These are phyloP conservation scores for Monsonia emarginata DNA, from an alignment of 441 rosid genomes.

Conservation along the genomic window DNA sequence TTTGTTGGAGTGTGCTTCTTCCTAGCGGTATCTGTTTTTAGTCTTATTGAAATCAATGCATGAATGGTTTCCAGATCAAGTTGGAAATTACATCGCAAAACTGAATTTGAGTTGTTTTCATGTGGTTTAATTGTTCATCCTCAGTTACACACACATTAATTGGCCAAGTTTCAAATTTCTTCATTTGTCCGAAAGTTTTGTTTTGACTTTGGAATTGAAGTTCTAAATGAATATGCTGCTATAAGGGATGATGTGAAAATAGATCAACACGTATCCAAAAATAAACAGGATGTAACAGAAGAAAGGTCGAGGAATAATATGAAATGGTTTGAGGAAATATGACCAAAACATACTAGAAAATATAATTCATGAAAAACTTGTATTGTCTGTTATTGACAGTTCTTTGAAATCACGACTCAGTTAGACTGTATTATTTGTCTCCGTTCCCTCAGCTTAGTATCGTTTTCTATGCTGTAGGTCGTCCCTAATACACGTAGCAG, in stretches of 20 bases:
- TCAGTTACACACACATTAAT: not conserved
- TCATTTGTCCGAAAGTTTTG: not conserved
- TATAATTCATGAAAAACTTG: not conserved
- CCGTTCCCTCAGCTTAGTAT: not conserved
- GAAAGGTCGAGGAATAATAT: too few relatives aligned
- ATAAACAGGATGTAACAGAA: too few relatives aligned
- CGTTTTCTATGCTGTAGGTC: slow-evolving; percentile 37
- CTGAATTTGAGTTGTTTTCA: not conserved
- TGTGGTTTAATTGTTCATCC: not conserved
- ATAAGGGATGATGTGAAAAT: too few relatives aligned
- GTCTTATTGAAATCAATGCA: not conserved
- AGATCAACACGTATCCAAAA: too few relatives aligned
- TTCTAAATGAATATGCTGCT: not conserved
- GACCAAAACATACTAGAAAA: too few relatives aligned
- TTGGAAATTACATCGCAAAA: not conserved
- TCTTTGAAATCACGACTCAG: too few relatives aligned
- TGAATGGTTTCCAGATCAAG: not conserved
- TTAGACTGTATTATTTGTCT: not conserved
- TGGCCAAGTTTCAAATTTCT: not conserved
- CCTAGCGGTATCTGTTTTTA: not conserved
- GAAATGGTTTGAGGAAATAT: too few relatives aligned
- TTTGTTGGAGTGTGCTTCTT: not conserved
- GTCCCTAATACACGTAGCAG: slow-evolving; percentile 90
- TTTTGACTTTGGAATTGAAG: not conserved
- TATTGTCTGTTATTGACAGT: not conserved